A percentile compares a stretch with the other conserved stretches of the same genome.
phyloP scores from a whole-genome alignment of 305 asterid genomes.

The Rubia tinctorum region DNA sequence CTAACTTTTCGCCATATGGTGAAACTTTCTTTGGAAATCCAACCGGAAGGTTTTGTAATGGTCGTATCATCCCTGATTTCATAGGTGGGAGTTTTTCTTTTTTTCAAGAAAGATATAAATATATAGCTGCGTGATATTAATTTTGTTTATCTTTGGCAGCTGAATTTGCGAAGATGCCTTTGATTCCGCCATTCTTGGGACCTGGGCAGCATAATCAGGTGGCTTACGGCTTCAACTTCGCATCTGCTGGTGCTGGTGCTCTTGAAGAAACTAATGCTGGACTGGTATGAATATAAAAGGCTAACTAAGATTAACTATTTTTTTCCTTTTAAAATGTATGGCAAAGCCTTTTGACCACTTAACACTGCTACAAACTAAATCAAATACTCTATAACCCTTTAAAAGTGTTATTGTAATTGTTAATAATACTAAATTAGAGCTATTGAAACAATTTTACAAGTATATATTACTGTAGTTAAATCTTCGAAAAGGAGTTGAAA shows the following conservation, averaged over 20 bases:
- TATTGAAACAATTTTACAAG: too few relatives aligned
- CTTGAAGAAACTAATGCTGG: slow-evolving; percentile 47
- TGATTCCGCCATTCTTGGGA: slow-evolving; percentile 38
- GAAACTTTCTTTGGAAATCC: slow-evolving; percentile 42
- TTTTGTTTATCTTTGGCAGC: slow-evolving; percentile 26
- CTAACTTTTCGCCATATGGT: slow-evolving; percentile 63
- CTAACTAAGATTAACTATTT: background rate
- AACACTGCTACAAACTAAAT: too few relatives aligned
- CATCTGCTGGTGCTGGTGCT: slow-evolving; percentile 71
- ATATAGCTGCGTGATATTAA: background rate
- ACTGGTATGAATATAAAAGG: slow-evolving; percentile 20
- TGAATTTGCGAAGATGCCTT: slow-evolving; percentile 39
- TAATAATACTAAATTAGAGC: too few relatives aligned
- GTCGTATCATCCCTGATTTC: slow-evolving; percentile 58
- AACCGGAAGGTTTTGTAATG: slow-evolving; percentile 65
- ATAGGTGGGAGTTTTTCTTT: slow-evolving; percentile 25
- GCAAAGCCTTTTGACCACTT: too few relatives aligned
- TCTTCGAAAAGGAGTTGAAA: too few relatives aligned
- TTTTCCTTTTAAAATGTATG: too few relatives aligned
- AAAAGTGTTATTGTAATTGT: too few relatives aligned
- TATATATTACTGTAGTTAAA: too few relatives aligned
- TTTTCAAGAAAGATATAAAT: background rate
- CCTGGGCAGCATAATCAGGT: slow-evolving; percentile 15
- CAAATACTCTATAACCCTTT: too few relatives aligned
- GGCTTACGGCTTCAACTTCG: slow-evolving; percentile 47